Evolutionary conservation across 2,329 filamentous ascomycete species (phyloP).

Genomic region (Thielaviopsis euricoi): DNA sequence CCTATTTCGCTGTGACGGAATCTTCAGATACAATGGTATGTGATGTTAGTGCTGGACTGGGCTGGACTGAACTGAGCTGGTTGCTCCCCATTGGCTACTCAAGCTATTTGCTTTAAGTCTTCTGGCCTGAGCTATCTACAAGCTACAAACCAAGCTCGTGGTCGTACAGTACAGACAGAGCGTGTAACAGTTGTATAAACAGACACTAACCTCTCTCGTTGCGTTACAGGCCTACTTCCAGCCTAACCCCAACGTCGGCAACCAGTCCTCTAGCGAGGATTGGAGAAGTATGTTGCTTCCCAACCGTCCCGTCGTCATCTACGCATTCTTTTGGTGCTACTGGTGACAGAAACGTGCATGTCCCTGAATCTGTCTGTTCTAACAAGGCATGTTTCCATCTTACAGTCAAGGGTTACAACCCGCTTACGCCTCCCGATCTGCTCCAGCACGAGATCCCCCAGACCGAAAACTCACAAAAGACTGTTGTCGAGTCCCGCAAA

Average conservation of each 20-base stretch:
- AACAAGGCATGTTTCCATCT: too few relatives aligned
- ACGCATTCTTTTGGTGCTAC: neutral
- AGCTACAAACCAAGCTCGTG: too few relatives aligned
- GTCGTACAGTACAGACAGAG: neutral
- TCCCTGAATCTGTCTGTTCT: neutral
- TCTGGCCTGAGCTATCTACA: too few relatives aligned
- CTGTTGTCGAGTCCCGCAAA: slow-evolving; percentile 54
- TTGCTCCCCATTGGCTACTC: too few relatives aligned
- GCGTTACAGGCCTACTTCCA: slow-evolving; percentile 10
- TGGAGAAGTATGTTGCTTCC: slow-evolving; percentile 53
- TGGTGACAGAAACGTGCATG: neutral
- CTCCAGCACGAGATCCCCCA: slow-evolving; percentile 75
- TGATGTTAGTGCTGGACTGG: too few relatives aligned
- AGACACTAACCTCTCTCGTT: neutral
- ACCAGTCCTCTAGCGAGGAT: slow-evolving; percentile 58
- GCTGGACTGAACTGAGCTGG: too few relatives aligned
- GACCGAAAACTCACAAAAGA: slow-evolving; percentile 42
- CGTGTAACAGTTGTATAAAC: neutral
- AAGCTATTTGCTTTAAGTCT: too few relatives aligned
- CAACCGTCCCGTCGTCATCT: neutral
- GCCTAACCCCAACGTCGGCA: slow-evolving; percentile 42
- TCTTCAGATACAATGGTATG: too few relatives aligned
- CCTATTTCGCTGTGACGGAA: too few relatives aligned
- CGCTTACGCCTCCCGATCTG: slow-evolving; percentile 75
- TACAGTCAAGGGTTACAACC: slow-evolving; percentile 81